A percentile compares a stretch with the other conserved stretches of the same genome.
phyloP scores from a whole-genome alignment of 306 rosid genomes.

The Erythrophleum fordii region DNA sequence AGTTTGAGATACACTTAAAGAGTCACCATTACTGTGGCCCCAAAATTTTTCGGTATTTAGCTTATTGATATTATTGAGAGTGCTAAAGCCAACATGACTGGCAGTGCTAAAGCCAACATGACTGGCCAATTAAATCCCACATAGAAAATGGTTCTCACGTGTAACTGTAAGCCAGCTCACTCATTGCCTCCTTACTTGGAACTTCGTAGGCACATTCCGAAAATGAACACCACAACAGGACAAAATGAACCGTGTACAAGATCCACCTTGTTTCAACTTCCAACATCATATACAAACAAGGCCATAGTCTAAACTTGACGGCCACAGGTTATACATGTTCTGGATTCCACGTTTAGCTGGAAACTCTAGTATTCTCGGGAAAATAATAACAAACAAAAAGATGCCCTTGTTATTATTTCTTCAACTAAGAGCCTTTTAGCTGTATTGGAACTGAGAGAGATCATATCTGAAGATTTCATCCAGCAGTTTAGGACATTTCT shows the following conservation, averaged over 20 bases:
- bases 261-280: background rate
- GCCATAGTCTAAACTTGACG: background rate
- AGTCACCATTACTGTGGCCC: no score
- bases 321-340: background rate
- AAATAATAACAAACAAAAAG: background rate
- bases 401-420: background rate
- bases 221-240: background rate
- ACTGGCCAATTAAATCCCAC: no score
- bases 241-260: background rate
- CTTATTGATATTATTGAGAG: no score
- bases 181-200: no score
- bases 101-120: no score
- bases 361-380: background rate
- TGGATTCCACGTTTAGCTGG: background rate
- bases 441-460: background rate
- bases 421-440: background rate
- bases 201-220: no score
- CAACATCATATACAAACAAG: background rate
- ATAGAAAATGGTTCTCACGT: no score
- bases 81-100: no score
- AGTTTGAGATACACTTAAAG: no score
- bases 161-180: no score
- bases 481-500: background rate
- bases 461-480: background rate
- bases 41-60: no score